phyloP scores from a whole-genome alignment of 2,329 filamentous ascomycete genomes.

The Rutstroemia sp. region DNA sequence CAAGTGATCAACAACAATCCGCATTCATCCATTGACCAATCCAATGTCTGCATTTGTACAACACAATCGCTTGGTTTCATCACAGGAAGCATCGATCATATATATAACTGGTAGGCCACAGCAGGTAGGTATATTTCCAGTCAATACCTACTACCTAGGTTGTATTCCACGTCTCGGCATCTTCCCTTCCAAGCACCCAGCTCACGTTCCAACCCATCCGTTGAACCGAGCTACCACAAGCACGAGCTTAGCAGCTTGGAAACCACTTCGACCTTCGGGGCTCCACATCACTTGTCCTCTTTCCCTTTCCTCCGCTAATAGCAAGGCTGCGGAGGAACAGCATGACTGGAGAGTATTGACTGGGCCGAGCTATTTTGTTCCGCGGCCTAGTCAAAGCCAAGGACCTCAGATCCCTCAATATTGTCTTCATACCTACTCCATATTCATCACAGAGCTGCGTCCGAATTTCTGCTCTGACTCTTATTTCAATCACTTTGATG shows the following conservation, averaged over 20 bases:
- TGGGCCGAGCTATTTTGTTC: slow-evolving; percentile 7
- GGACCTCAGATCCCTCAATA: no score
- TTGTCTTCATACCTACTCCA: neutral
- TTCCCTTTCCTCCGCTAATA: slow-evolving; percentile 2
- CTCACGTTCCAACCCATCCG: neutral
- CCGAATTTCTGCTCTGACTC: neutral
- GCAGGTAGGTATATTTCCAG: no score
- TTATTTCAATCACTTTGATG: no score
- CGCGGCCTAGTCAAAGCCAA: slow-evolving; percentile 5
- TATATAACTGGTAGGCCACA: neutral
- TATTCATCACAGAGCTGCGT: neutral
- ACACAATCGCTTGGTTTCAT: neutral
- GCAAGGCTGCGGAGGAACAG: slow-evolving; percentile 1
- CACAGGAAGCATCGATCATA: neutral
- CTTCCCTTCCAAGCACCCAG: neutral
- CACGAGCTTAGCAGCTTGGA: slow-evolving; percentile 4
- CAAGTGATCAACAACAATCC: neutral
- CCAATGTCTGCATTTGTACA: neutral
- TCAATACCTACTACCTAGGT: neutral
- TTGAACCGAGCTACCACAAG: slow-evolving; percentile 9
- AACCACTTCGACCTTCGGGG: neutral
- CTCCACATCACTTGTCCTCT: neutral
- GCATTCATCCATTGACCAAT: slow-evolving; percentile 7
- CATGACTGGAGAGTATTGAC: neutral
- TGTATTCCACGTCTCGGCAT: neutral